phyloP scores from a whole-genome alignment of 2,329 filamentous ascomycete species.

The Cercospora sp. region DNA sequence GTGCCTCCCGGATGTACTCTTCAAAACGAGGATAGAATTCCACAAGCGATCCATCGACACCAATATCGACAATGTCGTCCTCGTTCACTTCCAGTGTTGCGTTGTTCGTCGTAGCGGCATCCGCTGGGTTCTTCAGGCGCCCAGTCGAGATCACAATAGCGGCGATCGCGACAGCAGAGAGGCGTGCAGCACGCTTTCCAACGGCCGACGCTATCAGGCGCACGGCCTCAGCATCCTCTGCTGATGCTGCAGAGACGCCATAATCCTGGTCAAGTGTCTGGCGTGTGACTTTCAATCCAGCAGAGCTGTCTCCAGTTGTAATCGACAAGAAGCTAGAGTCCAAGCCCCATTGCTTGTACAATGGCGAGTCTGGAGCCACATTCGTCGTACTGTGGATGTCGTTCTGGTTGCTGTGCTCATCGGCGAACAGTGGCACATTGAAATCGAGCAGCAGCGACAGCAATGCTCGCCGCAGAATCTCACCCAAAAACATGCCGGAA shows the following conservation, averaged over 20 bases:
- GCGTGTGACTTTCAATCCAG: conserved; percentile 70
- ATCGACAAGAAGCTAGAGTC: conserved; percentile 89
- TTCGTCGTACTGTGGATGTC: conserved; percentile 67
- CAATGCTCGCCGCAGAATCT: conserved; percentile 80
- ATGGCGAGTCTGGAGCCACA: conserved; percentile 63
- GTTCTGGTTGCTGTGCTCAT: conserved; percentile 70
- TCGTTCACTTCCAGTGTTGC: conserved; percentile 44
- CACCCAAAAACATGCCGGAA: conserved; percentile 96
- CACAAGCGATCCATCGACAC: conserved; percentile 90
- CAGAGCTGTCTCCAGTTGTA: conserved; percentile 75
- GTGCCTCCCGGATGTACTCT: conserved; percentile 79
- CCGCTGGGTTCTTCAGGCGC: conserved; percentile 55
- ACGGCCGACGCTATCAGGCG: conserved; percentile 80
- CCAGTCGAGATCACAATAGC: conserved; percentile 80
- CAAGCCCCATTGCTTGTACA: conserved; percentile 82
- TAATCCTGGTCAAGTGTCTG: conserved; percentile 76
- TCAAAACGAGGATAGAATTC: conserved; percentile 96
- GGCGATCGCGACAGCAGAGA: conserved; percentile 83
- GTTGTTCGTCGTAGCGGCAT: conserved; percentile 36
- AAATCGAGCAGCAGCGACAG: conserved; percentile 70
- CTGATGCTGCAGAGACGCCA: conserved; percentile 71
- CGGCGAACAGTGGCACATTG: conserved; percentile 69
- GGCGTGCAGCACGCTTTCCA: conserved; percentile 80
- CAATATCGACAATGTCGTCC: conserved; percentile 78
- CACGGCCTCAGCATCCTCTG: conserved; percentile 85